Percentiles rank a stretch among this genome's conserved stretches.
phyloP scores from a whole-genome alignment of 352 stramenopile species.

The Blastocystis hominis region DNA sequence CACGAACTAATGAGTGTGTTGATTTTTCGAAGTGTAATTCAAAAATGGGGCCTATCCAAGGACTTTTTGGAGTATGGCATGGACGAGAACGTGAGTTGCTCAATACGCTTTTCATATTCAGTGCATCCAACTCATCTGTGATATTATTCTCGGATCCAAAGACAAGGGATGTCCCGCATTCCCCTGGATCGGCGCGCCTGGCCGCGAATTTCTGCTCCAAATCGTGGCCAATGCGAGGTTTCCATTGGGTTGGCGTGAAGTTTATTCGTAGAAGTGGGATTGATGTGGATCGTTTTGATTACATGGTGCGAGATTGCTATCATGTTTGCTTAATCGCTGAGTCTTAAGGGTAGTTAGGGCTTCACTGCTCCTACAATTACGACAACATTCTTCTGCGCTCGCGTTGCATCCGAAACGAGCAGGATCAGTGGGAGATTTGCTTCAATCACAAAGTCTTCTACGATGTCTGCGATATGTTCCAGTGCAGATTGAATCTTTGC shows the following conservation, averaged over 20 bases:
- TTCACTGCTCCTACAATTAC: constrained; percentile 53
- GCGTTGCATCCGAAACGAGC: not conserved
- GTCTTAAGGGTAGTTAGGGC: not conserved
- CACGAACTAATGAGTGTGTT: constrained; percentile 51
- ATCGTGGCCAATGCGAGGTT: constrained; percentile 56
- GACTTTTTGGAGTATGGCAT: constrained; percentile 21
- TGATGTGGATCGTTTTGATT: constrained; percentile 57
- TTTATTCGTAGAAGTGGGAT: constrained; percentile 25
- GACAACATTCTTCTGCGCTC: constrained; percentile 24
- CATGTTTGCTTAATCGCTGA: not conserved
- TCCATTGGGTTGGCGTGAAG: too few relatives aligned
- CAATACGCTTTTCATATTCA: not conserved
- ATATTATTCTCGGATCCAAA: constrained; percentile 38
- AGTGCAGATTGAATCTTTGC: constrained; percentile 29
- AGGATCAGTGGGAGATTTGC: constrained; percentile 42
- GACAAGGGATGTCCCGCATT: not conserved
- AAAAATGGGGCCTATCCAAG: constrained; percentile 14
- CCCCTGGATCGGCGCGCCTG: constrained; percentile 19
- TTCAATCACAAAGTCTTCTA: constrained; percentile 47
- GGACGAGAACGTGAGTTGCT: not conserved
- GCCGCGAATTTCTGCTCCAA: constrained; percentile 44
- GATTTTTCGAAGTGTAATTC: constrained; percentile 1
- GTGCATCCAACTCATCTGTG: constrained; percentile 48
- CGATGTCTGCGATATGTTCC: constrained; percentile 51
- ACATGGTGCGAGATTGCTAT: constrained; percentile 50